Evolutionary conservation across 164 flowering plant species (phyloP), one percentile per base, ranked within the genome.

Genomic region (Nelumbo lutea): DNA sequence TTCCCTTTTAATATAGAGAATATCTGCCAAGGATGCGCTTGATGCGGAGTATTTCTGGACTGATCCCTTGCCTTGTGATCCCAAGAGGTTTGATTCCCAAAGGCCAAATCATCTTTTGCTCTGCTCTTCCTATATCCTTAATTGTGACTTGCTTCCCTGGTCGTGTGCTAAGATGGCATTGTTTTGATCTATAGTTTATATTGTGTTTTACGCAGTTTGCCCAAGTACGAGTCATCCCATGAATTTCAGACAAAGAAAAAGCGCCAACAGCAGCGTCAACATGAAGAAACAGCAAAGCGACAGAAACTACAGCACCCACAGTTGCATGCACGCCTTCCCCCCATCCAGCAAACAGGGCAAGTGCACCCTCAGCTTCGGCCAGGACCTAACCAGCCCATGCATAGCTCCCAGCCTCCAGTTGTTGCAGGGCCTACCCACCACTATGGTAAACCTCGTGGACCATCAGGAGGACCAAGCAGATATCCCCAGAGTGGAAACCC

Each of bases 11-110:
- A 2, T 61, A 3, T 64, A 95, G 99, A 92, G 98, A 83, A 86
- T 95, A 76, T 86, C 95, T 74, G 98, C 99, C 39, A 89, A 88
- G 86, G 99, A 90, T 82, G 97, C 99, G 8, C 95, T 95, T 46
- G 97, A 90, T 84, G 96, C 97, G 4, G 99, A 93, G 79, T 93
- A 95, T 78, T 95, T 95, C 83, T 93, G 98, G 98, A 81, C 82
- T 53, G 97, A 93, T 66, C 98, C 98, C 42, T 81, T 90, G 56
- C 98, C 98, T 42, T 95, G 99, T 73, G 97, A 92, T 72, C 98
- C 98, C 56, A 90, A 90, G 80, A 90, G 96, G 98, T 93, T 40
- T 64, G 70, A 43, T 39, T 68, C 38, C 52, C 62, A 44, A 67
- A 41, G 14, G 45, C 42, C 61, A 27, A 27, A 27, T 7, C 15